Conservation (phyloP, 2,329 filamentous ascomycete genomes). For the Ceratocystis harringtonii region DNA sequence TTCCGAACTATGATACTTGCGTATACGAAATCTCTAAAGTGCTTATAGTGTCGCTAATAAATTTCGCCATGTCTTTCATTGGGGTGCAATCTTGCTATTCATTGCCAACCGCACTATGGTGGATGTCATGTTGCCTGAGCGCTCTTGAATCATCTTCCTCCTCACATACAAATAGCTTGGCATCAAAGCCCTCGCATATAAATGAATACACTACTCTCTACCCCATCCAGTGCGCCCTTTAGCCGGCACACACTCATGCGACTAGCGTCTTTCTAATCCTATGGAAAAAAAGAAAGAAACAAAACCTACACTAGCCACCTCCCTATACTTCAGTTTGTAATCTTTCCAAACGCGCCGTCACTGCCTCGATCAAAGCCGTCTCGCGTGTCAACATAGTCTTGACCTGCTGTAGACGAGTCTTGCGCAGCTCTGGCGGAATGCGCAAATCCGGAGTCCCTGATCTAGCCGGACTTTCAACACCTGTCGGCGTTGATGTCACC, state of each 20-base stretch:
- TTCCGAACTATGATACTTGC: no score
- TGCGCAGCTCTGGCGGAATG: conserved; percentile 46
- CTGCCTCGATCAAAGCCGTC: conserved; percentile 51
- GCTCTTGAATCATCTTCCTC: no score
- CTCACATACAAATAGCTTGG: no score
- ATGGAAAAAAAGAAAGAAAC: neutral
- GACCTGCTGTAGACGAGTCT: conserved; percentile 48
- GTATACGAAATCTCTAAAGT: no score
- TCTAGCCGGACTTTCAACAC: conserved; percentile 19
- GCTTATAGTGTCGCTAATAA: no score
- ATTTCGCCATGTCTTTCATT: no score
- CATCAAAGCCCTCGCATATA: neutral
- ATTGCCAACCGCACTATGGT: no score
- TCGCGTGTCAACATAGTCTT: conserved; percentile 49
- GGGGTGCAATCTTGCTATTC: no score
- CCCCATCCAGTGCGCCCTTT: no score
- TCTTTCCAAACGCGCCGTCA: conserved; percentile 46
- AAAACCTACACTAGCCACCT: neutral
- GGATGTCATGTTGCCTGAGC: no score
- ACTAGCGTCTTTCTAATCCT: neutral
- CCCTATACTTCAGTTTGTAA: conserved; percentile 27
- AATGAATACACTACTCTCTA: neutral
- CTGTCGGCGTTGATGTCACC: conserved; percentile 7
- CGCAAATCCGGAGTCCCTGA: conserved; percentile 29
- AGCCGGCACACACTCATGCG: neutral